Conservation (phyloP, 2,329 filamentous ascomycete genomes). For the Nigrograna mackinnonii region DNA sequence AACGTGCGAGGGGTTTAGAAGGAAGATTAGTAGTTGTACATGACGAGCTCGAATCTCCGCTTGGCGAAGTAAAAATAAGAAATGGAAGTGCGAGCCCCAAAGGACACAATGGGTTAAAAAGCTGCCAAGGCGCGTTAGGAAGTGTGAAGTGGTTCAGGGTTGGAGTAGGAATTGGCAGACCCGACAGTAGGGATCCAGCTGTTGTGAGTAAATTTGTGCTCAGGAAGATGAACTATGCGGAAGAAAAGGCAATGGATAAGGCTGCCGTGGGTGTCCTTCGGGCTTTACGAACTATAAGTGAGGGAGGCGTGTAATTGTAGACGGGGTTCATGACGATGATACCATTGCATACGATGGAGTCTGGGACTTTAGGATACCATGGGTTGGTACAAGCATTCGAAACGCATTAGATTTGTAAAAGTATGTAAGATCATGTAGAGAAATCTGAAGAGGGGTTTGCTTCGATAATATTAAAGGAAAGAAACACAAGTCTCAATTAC, state of each 20-base stretch:
- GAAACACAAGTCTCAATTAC: no score
- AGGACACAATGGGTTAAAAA: conserved; percentile 53
- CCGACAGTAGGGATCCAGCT: conserved; percentile 65
- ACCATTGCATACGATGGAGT: neutral
- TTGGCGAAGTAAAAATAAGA: conserved; percentile 69
- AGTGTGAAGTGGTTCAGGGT: conserved; percentile 60
- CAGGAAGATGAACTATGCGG: conserved; percentile 59
- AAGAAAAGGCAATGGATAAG: conserved; percentile 50
- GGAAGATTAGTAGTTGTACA: conserved; percentile 76
- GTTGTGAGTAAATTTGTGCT: conserved; percentile 81
- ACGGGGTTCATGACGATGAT: neutral
- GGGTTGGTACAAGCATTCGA: neutral
- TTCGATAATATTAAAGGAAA: no score
- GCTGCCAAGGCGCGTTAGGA: conserved; percentile 31
- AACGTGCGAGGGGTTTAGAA: conserved; percentile 19
- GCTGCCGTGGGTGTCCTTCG: conserved; percentile 54
- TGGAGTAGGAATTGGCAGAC: conserved; percentile 86
- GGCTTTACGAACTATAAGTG: conserved; percentile 55
- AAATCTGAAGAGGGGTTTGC: no score
- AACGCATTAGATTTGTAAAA: no score
- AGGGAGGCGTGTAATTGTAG: conserved; percentile 26
- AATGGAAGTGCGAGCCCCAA: conserved; percentile 56
- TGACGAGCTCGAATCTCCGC: conserved; percentile 78
- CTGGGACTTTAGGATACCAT: neutral
- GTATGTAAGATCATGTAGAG: no score